These are phyloP conservation scores for Aspergillus clavatus DNA, from an alignment of 2,329 filamentous ascomycete genomes.

Conservation along the genomic window DNA sequence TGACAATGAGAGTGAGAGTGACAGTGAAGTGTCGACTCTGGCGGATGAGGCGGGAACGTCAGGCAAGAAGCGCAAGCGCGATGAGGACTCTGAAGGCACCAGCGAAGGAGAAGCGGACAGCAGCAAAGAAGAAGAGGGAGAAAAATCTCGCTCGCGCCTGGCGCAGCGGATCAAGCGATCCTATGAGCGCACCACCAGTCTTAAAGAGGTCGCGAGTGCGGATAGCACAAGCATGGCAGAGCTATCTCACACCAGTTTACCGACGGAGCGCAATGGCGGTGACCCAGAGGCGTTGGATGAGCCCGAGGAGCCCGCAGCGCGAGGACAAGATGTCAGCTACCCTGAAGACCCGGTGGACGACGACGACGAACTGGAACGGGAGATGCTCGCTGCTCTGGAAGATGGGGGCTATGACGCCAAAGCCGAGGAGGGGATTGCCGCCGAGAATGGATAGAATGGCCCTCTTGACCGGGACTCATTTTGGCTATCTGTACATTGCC, in stretches of 20 bases:
- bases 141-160: conserved; percentile 35
- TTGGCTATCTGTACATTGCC: conserved; percentile 1
- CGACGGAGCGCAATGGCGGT: conserved; percentile 20
- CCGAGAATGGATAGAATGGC: conserved; percentile 27
- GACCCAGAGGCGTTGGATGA: conserved; percentile 26
- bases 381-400: conserved; percentile 59
- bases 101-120: conserved; percentile 33
- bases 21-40: conserved; percentile 39
- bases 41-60: conserved; percentile 17
- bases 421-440: conserved; percentile 32
- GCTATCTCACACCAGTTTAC: background rate
- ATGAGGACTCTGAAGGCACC: conserved; percentile 20
- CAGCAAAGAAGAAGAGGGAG: conserved; percentile 29
- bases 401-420: conserved; percentile 33
- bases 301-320: conserved; percentile 24
- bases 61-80: conserved; percentile 38
- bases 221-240: conserved; percentile 12
- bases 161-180: conserved; percentile 40
- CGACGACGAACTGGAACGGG: conserved; percentile 47
- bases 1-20: conserved; percentile 47
- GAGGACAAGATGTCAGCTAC: conserved; percentile 24
- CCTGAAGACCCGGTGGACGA: conserved; percentile 36
- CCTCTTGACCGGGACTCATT: background rate
- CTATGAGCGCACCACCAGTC: conserved; percentile 37
- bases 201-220: conserved; percentile 34